Conservation (phyloP, 495 filamentous ascomycete genomes). For the Durotheca rogersii region DNA sequence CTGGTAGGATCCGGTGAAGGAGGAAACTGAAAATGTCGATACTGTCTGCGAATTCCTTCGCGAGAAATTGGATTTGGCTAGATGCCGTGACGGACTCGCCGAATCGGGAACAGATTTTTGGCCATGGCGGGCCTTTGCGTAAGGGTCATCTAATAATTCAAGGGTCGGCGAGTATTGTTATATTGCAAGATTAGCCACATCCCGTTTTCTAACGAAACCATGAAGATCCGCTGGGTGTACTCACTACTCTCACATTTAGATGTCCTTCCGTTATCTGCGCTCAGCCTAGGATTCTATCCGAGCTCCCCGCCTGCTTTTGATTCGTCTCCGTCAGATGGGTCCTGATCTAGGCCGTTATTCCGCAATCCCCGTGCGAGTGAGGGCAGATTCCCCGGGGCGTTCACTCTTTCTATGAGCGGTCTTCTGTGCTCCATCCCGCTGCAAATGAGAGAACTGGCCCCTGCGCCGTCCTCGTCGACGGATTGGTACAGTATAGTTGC, state of each 20-base stretch:
- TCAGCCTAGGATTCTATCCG: slow-evolving; percentile 31
- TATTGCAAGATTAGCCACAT: slow-evolving; percentile 15
- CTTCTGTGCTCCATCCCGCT: background rate
- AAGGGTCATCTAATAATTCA: background rate
- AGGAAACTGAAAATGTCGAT: slow-evolving; percentile 10
- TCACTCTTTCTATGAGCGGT: slow-evolving; percentile 5
- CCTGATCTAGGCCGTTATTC: background rate
- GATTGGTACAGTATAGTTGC: background rate
- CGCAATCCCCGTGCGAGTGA: slow-evolving; percentile 7
- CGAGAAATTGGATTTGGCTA: slow-evolving; percentile 5
- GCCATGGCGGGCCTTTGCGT: background rate
- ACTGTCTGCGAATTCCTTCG: slow-evolving; percentile 15
- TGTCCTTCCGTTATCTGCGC: slow-evolving; percentile 38
- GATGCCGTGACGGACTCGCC: background rate
- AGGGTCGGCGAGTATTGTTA: too few relatives aligned
- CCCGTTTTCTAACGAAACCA: background rate
- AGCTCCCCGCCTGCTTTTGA: slow-evolving; percentile 4
- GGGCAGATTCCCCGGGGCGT: slow-evolving; percentile 1
- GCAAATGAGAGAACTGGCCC: background rate
- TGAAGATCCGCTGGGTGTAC: background rate
- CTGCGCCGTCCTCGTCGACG: background rate
- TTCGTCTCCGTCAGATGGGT: slow-evolving; percentile 12
- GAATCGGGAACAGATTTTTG: slow-evolving; percentile 2
- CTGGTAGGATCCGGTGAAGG: slow-evolving; percentile 2
- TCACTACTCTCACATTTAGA: slow-evolving; percentile 37